phyloP scores from a whole-genome alignment of 805 yeast species.

The Metschnikowia picachoensis region DNA sequence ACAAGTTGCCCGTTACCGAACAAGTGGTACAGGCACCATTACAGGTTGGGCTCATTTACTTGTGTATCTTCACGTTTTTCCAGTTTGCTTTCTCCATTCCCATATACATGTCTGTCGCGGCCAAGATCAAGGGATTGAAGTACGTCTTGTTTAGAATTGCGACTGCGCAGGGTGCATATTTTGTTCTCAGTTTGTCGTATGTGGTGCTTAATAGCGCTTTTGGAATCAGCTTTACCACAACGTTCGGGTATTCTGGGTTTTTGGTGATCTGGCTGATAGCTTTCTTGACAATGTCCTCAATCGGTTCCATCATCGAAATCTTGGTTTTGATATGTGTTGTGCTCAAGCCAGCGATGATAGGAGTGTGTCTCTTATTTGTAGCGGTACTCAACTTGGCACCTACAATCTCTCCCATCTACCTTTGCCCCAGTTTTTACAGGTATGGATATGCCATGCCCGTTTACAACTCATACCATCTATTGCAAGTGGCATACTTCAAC shows the following conservation, averaged over 20 bases:
- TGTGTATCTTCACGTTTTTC: constrained; percentile 32
- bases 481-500: constrained; percentile 31
- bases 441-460: constrained; percentile 40
- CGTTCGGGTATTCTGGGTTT: constrained; percentile 33
- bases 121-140: constrained; percentile 24
- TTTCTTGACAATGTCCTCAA: constrained; percentile 27
- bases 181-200: constrained; percentile 25
- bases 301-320: constrained; percentile 30
- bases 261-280: constrained; percentile 32
- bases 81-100: constrained; percentile 28
- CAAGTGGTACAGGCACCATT: constrained; percentile 29
- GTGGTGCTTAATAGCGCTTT: constrained; percentile 30
- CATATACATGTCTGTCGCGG: constrained; percentile 26
- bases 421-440: constrained; percentile 29
- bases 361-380: constrained; percentile 24
- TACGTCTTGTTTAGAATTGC: constrained; percentile 24
- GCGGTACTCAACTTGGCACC: constrained; percentile 32
- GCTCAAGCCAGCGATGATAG: constrained; percentile 26
- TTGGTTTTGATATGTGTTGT: constrained; percentile 22
- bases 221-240: constrained; percentile 17
- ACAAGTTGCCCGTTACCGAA: constrained; percentile 23
- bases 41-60: constrained; percentile 31
- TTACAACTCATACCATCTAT: constrained; percentile 25
- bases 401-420: constrained; percentile 28
- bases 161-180: constrained; percentile 27